Evolutionary conservation across 2,329 filamentous ascomycete species (phyloP).

Genomic region (Ophiognomonia clavigignenti-juglandacearum): DNA sequence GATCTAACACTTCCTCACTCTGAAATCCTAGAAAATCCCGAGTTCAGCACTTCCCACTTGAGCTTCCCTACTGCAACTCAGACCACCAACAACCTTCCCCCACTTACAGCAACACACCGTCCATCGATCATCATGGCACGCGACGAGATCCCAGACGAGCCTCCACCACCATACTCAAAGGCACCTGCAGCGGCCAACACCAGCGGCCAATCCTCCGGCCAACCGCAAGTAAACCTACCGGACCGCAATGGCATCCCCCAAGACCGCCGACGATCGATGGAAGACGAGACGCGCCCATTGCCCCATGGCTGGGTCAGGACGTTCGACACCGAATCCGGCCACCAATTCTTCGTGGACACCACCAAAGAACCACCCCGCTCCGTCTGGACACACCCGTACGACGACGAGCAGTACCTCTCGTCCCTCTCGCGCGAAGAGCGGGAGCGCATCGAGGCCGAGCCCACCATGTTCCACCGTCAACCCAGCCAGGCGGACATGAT

Average conservation of each 20-base stretch:
- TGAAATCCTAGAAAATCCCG: no score
- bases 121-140: background rate
- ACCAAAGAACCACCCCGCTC: slow-evolving; percentile 46
- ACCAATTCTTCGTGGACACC: slow-evolving; percentile 62
- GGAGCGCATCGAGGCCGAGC: slow-evolving; percentile 32
- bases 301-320: slow-evolving; percentile 53
- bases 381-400: slow-evolving; percentile 59
- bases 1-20: no score
- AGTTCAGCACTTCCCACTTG: no score
- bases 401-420: slow-evolving; percentile 49
- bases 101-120: background rate
- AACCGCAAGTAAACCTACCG: slow-evolving; percentile 20
- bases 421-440: slow-evolving; percentile 44
- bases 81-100: no score
- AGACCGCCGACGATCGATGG: slow-evolving; percentile 51
- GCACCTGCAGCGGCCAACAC: background rate
- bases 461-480: background rate
- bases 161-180: slow-evolving; percentile 30
- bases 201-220: slow-evolving; percentile 10
- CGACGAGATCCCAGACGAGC: background rate
- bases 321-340: slow-evolving; percentile 46
- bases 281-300: slow-evolving; percentile 51
- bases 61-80: no score
- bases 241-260: slow-evolving; percentile 49
- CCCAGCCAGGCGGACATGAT: slow-evolving; percentile 9